A percentile compares a stretch with the other conserved stretches of the same genome.
phyloP scores from a whole-genome alignment of 257 asterid genomes.

The Solanum pinnatisectum region DNA sequence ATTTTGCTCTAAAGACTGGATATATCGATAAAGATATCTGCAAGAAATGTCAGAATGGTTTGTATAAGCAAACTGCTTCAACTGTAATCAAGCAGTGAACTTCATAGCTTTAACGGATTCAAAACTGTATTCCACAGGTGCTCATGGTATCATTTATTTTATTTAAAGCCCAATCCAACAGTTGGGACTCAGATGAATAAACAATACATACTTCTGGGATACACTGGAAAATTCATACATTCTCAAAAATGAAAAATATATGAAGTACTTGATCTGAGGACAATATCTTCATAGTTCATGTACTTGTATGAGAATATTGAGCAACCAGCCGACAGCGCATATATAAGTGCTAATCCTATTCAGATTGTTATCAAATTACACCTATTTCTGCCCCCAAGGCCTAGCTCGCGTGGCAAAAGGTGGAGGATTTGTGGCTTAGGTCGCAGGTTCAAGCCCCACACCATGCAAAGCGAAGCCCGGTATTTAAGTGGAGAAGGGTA shows the following conservation, averaged over 20 bases:
- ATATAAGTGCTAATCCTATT: not conserved
- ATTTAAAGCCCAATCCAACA: not conserved
- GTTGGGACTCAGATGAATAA: not conserved
- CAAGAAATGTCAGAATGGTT: conserved; percentile 5
- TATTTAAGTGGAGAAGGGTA: no score
- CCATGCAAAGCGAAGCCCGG: no score
- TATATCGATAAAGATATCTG: conserved; percentile 70
- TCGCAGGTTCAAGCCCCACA: no score
- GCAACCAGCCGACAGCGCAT: not conserved
- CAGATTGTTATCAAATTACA: not conserved
- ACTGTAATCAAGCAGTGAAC: not conserved
- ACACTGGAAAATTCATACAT: not conserved
- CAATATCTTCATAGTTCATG: not conserved
- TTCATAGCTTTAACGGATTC: not conserved
- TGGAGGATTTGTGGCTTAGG: no score
- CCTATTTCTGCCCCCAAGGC: not conserved
- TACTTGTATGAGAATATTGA: not conserved
- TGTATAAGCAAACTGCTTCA: not conserved
- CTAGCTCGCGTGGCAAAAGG: no score
- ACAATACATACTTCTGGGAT: not conserved
- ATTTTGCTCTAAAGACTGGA: conserved; percentile 64
- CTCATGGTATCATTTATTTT: not conserved
- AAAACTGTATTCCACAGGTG: not conserved
- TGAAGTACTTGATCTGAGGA: not conserved
- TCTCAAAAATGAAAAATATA: not conserved